These are phyloP conservation scores for Debaryomyces singareniensis DNA, from an alignment of 1,139 yeast genomes.

Conservation along the genomic window DNA sequence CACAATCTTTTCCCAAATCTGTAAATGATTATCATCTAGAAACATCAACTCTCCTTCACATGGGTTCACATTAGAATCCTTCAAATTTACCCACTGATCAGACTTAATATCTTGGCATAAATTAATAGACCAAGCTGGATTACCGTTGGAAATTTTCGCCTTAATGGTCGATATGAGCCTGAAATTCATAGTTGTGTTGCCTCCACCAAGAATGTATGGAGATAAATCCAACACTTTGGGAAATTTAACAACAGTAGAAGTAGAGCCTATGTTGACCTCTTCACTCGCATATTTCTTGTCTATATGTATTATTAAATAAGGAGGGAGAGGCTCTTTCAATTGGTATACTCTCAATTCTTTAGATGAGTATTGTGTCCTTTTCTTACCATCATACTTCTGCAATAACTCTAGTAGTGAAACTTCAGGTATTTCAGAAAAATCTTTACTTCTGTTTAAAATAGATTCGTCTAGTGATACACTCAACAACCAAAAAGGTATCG, in stretches of 20 bases:
- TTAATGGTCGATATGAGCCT: constrained; percentile 46
- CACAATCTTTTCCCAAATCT: constrained; percentile 53
- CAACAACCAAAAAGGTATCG: constrained; percentile 52
- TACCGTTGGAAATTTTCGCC: constrained; percentile 27
- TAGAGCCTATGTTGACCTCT: constrained; percentile 7
- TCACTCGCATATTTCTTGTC: constrained; percentile 42
- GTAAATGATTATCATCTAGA: constrained; percentile 57
- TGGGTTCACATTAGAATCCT: constrained; percentile 40
- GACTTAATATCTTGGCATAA: constrained; percentile 23
- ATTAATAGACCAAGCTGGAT: constrained; percentile 47
- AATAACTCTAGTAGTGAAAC: constrained; percentile 42
- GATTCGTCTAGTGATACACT: constrained; percentile 53
- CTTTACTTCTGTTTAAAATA: constrained; percentile 42
- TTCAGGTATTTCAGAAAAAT: constrained; percentile 44
- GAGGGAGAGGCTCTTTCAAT: constrained; percentile 41
- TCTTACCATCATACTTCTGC: constrained; percentile 34
- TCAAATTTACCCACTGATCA: constrained; percentile 52
- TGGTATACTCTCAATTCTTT: constrained; percentile 28
- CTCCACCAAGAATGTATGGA: constrained; percentile 16
- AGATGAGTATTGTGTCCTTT: constrained; percentile 11
- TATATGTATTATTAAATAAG: constrained; percentile 47
- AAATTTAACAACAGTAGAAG: constrained; percentile 53
- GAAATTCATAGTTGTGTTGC: constrained; percentile 23
- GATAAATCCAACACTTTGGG: constrained; percentile 41
- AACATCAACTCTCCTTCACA: constrained; percentile 57